phyloP scores from a whole-genome alignment of 352 stramenopile genomes.

The Phytophthora pinifolia region DNA sequence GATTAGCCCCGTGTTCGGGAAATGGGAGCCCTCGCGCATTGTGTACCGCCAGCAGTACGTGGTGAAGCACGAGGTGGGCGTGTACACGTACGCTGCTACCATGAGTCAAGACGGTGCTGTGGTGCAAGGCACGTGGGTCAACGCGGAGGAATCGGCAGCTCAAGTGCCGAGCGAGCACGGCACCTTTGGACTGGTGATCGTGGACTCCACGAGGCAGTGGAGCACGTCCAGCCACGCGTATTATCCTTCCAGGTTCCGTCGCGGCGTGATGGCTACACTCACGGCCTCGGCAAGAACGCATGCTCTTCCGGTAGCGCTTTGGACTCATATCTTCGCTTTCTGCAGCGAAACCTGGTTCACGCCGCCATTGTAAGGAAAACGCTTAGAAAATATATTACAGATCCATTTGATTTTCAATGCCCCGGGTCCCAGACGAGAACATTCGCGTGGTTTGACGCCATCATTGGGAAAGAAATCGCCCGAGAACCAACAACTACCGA shows the following conservation, averaged over 20 bases:
- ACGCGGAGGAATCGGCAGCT: conserved; percentile 36
- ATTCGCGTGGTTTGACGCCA: not conserved
- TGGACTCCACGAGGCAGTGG: conserved; percentile 44
- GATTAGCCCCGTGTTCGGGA: conserved; percentile 37
- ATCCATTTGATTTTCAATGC: not conserved
- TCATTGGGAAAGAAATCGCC: conserved; percentile 16
- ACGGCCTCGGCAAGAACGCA: conserved; percentile 47
- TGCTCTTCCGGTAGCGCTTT: conserved; percentile 45
- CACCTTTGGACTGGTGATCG: conserved; percentile 57
- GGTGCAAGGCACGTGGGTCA: conserved; percentile 50
- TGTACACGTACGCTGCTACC: conserved; percentile 47
- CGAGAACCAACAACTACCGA: not conserved
- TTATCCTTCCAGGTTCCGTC: conserved; percentile 48
- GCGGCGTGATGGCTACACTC: conserved; percentile 37
- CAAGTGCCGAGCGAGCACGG: conserved; percentile 46
- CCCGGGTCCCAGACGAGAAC: conserved; percentile 3
- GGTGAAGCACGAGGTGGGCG: conserved; percentile 58
- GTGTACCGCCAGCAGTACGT: conserved; percentile 59
- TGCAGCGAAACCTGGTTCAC: conserved; percentile 61
- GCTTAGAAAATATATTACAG: too few relatives aligned
- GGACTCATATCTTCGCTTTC: conserved; percentile 56
- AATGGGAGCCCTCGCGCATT: conserved; percentile 37
- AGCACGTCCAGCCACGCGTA: conserved; percentile 40
- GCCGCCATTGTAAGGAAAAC: not conserved
- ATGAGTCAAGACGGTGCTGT: conserved; percentile 46